These are phyloP conservation scores for Cenchrus fungigraminus DNA, from an alignment of 176 grass and related monocot species.

Conservation along the genomic window DNA sequence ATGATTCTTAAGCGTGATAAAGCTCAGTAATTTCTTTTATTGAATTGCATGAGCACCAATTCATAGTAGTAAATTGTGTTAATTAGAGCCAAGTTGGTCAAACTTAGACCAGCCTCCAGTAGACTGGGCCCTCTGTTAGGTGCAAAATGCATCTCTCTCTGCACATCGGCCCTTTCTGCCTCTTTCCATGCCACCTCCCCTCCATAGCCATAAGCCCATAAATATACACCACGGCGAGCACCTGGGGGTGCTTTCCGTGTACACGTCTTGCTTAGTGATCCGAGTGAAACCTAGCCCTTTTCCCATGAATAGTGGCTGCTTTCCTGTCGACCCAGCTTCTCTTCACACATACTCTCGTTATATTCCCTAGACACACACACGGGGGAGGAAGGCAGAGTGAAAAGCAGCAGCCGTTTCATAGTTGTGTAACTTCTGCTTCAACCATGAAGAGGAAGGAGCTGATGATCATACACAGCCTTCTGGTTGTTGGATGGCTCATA, in stretches of 20 bases:
- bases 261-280: constrained; percentile 41
- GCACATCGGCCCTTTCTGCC: constrained; percentile 31
- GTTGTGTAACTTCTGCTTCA: constrained; percentile 6
- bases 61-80: neutral
- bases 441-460: constrained; percentile 62
- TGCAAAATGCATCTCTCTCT: constrained; percentile 26
- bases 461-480: constrained; percentile 54
- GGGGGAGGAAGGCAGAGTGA: constrained; percentile 22
- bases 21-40: neutral
- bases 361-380: constrained; percentile 43
- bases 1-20: neutral
- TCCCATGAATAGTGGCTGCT: constrained; percentile 47
- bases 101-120: neutral
- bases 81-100: constrained; percentile 5
- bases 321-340: constrained; percentile 46
- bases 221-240: constrained; percentile 27
- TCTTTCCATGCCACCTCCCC: constrained; percentile 34
- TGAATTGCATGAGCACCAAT: constrained; percentile 4
- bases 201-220: constrained; percentile 36
- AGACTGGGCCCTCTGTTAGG: constrained; percentile 6
- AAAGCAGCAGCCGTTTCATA: neutral
- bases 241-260: constrained; percentile 39
- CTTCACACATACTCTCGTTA: constrained; percentile 49
- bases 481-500: constrained; percentile 54
- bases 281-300: constrained; percentile 41